phyloP scores from a whole-genome alignment of 106 monocot genomes.

The Acanthochlamys bracteata region DNA sequence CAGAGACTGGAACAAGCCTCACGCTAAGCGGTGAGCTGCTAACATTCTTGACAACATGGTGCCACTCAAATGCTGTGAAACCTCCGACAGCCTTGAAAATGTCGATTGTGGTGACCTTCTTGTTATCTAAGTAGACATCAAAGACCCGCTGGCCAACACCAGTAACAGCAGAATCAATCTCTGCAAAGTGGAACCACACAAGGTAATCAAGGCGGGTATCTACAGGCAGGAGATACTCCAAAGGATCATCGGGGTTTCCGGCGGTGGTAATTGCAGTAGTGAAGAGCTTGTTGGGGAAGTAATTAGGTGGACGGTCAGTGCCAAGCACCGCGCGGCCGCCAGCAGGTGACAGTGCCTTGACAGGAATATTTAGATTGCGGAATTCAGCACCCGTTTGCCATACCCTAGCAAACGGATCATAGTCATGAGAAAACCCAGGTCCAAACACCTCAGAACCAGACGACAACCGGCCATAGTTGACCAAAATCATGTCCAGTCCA shows the following conservation, averaged over 20 bases:
- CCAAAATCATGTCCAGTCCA: conserved; percentile 41
- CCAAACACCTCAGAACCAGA: conserved; percentile 46
- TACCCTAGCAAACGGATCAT: conserved; percentile 46
- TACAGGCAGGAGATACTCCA: conserved; percentile 53
- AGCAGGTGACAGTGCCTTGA: conserved; percentile 37
- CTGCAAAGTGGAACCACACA: conserved; percentile 77
- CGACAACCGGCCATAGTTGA: conserved; percentile 66
- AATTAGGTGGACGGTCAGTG: conserved; percentile 41
- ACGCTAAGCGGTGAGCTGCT: conserved; percentile 51
- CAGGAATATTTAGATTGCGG: conserved; percentile 19
- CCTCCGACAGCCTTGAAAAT: conserved; percentile 72
- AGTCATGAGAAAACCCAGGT: conserved; percentile 51
- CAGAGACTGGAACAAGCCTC: conserved; percentile 64
- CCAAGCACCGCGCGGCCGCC: conserved; percentile 39
- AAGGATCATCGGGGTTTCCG: conserved; percentile 4
- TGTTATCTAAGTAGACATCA: conserved; percentile 45
- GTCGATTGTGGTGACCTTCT: conserved; percentile 59
- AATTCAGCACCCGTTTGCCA: conserved; percentile 61
- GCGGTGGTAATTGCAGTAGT: conserved; percentile 49
- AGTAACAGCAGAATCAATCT: conserved; percentile 47
- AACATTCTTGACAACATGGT: conserved; percentile 56
- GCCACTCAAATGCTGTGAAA: conserved; percentile 75
- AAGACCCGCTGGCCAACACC: conserved; percentile 66
- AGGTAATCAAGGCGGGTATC: conserved; percentile 56
- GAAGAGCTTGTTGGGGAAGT: conserved; percentile 51